Base-by-base conservation (phyloP, 2,329 filamentous ascomycete species). In the Pyrenophora tritici-repentis region DNA sequence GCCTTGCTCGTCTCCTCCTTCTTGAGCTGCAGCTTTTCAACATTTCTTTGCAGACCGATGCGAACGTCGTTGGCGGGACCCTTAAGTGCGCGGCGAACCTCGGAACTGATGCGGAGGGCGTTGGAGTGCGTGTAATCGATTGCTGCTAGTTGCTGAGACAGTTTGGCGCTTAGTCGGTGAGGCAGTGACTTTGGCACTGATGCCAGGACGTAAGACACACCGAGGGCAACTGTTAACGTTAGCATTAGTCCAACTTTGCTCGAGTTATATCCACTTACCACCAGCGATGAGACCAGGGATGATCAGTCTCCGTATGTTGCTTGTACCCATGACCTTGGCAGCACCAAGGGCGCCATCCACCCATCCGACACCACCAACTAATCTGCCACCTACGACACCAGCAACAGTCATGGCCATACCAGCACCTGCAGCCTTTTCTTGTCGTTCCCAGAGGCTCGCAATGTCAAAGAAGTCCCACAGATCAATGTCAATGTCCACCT, bases 121-220 rank as follows among this genome's bases (percentile, higher is more conserved):
- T 99, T 99, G 59, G 84, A 77, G 74, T 99, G 94, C 1, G 94
- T 90, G 70, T 97, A 99, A 76, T 99, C 94, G 67, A 96, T 86
- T 14, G 88, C 83, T 6, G 83, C 78, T 32, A 99, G 86, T 65
- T 91, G 90, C 26, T 84, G 79, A 2, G 91, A 87, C 51, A 99
- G 89, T 76, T 97, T 97, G 67, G 82, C 82, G 35, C 88, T 88
- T 5, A 99, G 84, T 9, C 91, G 91, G 45, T 87, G 88, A 1
- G 94, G 94, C 0, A 99, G 85, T 0, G 93, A 94, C 46, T 88
- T 84, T 16, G 94, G 94, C 58, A 99, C 95, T 58, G 93, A 90
- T 50, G 87, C 86, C 18, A 99, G 78, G 50, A 96, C 80, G 72
- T 96, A 97, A 53, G 87, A 87, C 3, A 88, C 81, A 35, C 89